phyloP scores from a whole-genome alignment of 2,329 filamentous ascomycete species.

The Microdochium trichocladiopsis region DNA sequence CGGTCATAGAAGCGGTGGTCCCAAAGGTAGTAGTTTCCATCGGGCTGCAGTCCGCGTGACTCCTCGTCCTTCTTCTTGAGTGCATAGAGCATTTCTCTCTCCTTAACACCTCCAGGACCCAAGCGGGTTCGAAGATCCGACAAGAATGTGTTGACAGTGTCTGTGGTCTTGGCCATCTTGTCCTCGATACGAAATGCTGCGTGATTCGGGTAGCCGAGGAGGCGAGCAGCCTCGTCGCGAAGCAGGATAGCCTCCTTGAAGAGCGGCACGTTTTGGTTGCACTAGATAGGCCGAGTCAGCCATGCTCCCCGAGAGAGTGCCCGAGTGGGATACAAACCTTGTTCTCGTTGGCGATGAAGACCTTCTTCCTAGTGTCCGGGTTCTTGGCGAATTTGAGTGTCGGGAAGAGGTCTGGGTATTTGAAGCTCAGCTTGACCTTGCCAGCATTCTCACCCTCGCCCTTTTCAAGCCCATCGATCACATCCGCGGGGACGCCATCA shows the following conservation, averaged over 20 bases:
- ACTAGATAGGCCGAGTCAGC: slow-evolving; percentile 24
- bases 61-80: slow-evolving; percentile 67
- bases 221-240: slow-evolving; percentile 69
- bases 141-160: slow-evolving; percentile 67
- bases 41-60: slow-evolving; percentile 48
- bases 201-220: slow-evolving; percentile 72
- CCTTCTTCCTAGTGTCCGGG: slow-evolving; percentile 58
- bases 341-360: slow-evolving; percentile 73
- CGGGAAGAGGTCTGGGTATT: slow-evolving; percentile 77
- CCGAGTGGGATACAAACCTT: slow-evolving; percentile 41
- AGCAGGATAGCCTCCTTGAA: slow-evolving; percentile 71
- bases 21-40: slow-evolving; percentile 75
- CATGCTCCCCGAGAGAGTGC: not conserved
- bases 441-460: slow-evolving; percentile 66
- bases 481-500: slow-evolving; percentile 66
- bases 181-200: slow-evolving; percentile 70
- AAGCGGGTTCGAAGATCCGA: slow-evolving; percentile 62
- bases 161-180: slow-evolving; percentile 77
- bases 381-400: slow-evolving; percentile 70
- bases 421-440: slow-evolving; percentile 70
- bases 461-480: slow-evolving; percentile 60
- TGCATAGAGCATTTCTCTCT: slow-evolving; percentile 62
- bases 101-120: slow-evolving; percentile 61
- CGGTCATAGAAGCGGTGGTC: slow-evolving; percentile 76
- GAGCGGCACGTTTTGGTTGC: slow-evolving; percentile 62